Base-by-base conservation (phyloP, 768 basidiomycete species). In the Leccinellum rugosiceps region DNA sequence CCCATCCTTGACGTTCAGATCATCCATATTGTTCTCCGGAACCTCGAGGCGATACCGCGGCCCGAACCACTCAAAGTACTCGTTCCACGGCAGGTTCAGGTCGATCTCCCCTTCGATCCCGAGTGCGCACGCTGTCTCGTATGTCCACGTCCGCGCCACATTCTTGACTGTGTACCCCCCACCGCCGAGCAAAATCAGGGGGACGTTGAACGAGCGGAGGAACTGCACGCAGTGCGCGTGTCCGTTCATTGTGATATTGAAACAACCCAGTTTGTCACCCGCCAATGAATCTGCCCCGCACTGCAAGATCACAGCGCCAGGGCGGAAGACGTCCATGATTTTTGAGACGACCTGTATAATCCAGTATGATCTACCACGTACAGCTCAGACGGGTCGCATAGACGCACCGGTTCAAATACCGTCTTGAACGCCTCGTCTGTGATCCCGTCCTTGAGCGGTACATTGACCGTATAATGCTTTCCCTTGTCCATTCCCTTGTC, bases 101-200 rank as follows among this genome's bases (percentile, higher is more conserved):
- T 92, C 87, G 53, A 91, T 86, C 13, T 81, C 81, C 43, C 90
- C 77, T 67, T 94, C 88, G 46, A 90, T 81, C 2, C 92, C 95
- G n/a, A 94, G 81, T 21, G 93, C 92, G 65, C 95, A 90, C 1
- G 94, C 96, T 0, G 97, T 99, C 73, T 99, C 96, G 76, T 92
- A 96, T 30, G 94, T 87, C 96, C 96, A 99, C 34, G 88, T 85
- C 46, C 93, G 81, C 6, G 93, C 93, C 7, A 38, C 35, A 67
- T 99, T 99, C 72, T 95, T 93, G 44, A 96, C 89, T 0, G 96
- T 98, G 73, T 98, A 99, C 96, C 96, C 15, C 46, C 96, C 96
- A 2, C 96, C 96, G 30, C 96, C 96, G 3, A 99, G 81, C 35
- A 98, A 79, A 63, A 98, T 91, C 49, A 95, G 78, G 0, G 96